Conservation (phyloP, 495 filamentous ascomycete genomes). For the Aspergillus avenaceus region DNA sequence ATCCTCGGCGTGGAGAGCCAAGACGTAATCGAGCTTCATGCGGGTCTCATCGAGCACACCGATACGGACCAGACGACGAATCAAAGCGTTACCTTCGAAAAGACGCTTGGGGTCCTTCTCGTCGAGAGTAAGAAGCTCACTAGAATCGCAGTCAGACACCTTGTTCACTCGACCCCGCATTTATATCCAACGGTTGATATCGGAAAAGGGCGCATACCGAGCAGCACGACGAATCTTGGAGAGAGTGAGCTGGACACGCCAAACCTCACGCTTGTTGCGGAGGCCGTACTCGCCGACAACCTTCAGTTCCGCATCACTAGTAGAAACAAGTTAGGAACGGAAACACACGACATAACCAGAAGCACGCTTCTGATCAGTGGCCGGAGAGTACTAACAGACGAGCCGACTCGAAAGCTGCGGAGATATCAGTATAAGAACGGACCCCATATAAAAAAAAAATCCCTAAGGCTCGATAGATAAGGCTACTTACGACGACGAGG, state of each 20-base stretch:
- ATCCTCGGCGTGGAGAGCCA: slow-evolving; percentile 95
- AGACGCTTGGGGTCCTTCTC: slow-evolving; percentile 99
- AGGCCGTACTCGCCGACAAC: slow-evolving; percentile 98
- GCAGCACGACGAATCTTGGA: slow-evolving; percentile 99
- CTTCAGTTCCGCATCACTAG: slow-evolving; percentile 98
- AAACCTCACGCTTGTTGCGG: slow-evolving; percentile 99
- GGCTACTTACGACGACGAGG: slow-evolving; percentile 59
- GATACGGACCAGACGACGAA: slow-evolving; percentile 98
- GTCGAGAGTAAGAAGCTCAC: slow-evolving; percentile 98
- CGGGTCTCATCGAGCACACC: slow-evolving; percentile 99
- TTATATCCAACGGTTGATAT: not conserved
- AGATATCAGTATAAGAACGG: slow-evolving; percentile 27
- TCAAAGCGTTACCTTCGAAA: slow-evolving; percentile 99
- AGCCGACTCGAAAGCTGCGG: slow-evolving; percentile 88
- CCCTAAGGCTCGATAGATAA: slow-evolving; percentile 1
- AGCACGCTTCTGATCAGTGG: slow-evolving; percentile 98
- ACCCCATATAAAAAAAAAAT: slow-evolving; percentile 5
- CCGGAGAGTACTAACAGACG: slow-evolving; percentile 94
- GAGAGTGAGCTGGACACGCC: slow-evolving; percentile 97
- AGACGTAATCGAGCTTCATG: slow-evolving; percentile 99
- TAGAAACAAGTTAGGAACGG: slow-evolving; percentile 36
- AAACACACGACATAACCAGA: slow-evolving; percentile 86
- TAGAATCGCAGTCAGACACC: slow-evolving; percentile 27
- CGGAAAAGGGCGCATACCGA: slow-evolving; percentile 60
- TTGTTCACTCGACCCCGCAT: not conserved